These are phyloP conservation scores for Arthrobotrys iridis DNA, from an alignment of 2,329 filamentous ascomycete genomes.

Conservation along the genomic window DNA sequence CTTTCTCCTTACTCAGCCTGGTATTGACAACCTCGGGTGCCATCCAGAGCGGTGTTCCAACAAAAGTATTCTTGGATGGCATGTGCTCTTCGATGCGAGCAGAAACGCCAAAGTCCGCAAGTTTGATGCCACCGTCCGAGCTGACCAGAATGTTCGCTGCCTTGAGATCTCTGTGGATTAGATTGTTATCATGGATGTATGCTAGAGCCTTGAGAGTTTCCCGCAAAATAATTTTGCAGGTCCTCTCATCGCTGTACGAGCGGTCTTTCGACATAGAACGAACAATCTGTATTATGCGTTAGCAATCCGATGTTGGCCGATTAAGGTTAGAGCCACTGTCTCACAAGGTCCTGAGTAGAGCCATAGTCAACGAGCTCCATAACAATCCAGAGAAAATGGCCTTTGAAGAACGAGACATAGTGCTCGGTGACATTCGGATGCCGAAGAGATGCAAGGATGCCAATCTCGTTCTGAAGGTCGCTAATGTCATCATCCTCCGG, in stretches of 20 bases:
- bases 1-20: constrained; percentile 63
- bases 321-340: neutral
- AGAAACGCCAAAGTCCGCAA: constrained; percentile 95
- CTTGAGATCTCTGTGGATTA: constrained; percentile 96
- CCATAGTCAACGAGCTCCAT: constrained; percentile 37
- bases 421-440: constrained; percentile 39
- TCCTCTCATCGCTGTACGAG: constrained; percentile 2
- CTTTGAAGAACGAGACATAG: constrained; percentile 39
- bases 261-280: neutral
- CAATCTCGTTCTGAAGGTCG: constrained; percentile 18
- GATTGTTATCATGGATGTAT: constrained; percentile 93
- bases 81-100: constrained; percentile 89
- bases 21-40: constrained; percentile 80
- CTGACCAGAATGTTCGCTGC: constrained; percentile 98
- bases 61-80: constrained; percentile 91
- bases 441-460: constrained; percentile 8
- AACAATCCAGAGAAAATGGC: constrained; percentile 32
- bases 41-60: constrained; percentile 97
- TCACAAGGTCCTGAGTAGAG: constrained; percentile 16
- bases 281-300: neutral
- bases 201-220: constrained; percentile 14
- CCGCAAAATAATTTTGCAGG: constrained; percentile 17
- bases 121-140: constrained; percentile 93
- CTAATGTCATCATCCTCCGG: constrained; percentile 12
- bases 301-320: neutral